phyloP scores from a whole-genome alignment of 148 eudicot species.

The Pouteria glomerata region DNA sequence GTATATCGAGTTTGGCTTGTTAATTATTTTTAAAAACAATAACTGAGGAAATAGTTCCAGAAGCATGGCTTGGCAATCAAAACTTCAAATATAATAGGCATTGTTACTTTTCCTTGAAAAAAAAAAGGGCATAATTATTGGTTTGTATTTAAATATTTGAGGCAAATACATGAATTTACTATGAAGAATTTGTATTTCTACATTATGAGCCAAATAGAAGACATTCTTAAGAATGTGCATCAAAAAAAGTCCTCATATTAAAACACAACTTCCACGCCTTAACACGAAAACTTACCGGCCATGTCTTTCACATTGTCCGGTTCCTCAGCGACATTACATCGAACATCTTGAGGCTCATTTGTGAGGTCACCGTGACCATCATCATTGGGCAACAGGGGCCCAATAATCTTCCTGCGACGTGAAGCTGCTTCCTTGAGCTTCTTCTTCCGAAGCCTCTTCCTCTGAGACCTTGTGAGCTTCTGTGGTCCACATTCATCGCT shows the following conservation, averaged over 20 bases:
- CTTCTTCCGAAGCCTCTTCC: slow-evolving; percentile 55
- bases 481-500: slow-evolving; percentile 19
- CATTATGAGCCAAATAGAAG: not conserved
- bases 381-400: slow-evolving; percentile 37
- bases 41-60: too few species aligned
- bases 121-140: too few species aligned
- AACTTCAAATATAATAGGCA: not conserved
- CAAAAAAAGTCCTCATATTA: too few species aligned
- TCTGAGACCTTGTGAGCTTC: slow-evolving; percentile 52
- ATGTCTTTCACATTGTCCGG: not conserved
- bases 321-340: slow-evolving; percentile 31
- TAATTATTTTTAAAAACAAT: too few species aligned
- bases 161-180: not conserved
- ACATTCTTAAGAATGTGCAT: not conserved
- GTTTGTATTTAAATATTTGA: not conserved
- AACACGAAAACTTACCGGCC: slow-evolving; percentile 14
- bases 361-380: not conserved
- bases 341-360: slow-evolving; percentile 31
- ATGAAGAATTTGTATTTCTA: not conserved
- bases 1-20: too few species aligned
- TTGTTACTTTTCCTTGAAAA: not conserved
- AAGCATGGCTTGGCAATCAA: not conserved
- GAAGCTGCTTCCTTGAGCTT: slow-evolving; percentile 40
- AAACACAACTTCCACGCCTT: not conserved
- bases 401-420: slow-evolving; percentile 34